These are phyloP conservation scores for Septoria petroselini DNA, from an alignment of 2,329 filamentous ascomycete species.

Conservation along the genomic window DNA sequence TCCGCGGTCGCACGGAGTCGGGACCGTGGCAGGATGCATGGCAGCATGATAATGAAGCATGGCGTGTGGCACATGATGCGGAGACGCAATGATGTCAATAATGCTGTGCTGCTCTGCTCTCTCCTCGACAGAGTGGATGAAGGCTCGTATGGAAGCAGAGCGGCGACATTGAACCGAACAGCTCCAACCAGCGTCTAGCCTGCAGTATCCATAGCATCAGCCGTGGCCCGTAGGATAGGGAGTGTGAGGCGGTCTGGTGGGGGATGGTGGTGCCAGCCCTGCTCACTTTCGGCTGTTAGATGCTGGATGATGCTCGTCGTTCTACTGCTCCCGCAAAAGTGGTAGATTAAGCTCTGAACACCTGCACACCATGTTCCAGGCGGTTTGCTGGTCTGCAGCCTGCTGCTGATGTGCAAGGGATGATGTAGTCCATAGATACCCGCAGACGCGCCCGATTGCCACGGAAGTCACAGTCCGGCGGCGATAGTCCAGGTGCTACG, in stretches of 20 bases:
- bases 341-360: conserved; percentile 10
- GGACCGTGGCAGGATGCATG: too few relatives aligned
- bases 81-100: too few relatives aligned
- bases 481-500: conserved; percentile 1
- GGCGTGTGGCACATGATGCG: too few relatives aligned
- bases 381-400: background rate
- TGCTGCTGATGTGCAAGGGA: background rate
- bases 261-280: too few relatives aligned
- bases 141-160: background rate
- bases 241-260: too few relatives aligned
- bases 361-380: conserved; percentile 10
- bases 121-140: too few relatives aligned
- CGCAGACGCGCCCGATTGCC: background rate
- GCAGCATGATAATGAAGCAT: too few relatives aligned
- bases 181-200: background rate
- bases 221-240: too few relatives aligned
- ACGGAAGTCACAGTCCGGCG: background rate
- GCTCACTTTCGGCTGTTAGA: too few relatives aligned
- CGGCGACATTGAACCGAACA: background rate
- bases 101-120: too few relatives aligned
- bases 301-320: background rate
- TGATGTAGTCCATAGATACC: conserved; percentile 13
- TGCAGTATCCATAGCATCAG: background rate
- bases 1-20: too few relatives aligned
- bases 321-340: conserved; percentile 1